These are phyloP conservation scores for Symbiodinium pilosum DNA, from an alignment of 73 alveolate species.

Conservation along the genomic window DNA sequence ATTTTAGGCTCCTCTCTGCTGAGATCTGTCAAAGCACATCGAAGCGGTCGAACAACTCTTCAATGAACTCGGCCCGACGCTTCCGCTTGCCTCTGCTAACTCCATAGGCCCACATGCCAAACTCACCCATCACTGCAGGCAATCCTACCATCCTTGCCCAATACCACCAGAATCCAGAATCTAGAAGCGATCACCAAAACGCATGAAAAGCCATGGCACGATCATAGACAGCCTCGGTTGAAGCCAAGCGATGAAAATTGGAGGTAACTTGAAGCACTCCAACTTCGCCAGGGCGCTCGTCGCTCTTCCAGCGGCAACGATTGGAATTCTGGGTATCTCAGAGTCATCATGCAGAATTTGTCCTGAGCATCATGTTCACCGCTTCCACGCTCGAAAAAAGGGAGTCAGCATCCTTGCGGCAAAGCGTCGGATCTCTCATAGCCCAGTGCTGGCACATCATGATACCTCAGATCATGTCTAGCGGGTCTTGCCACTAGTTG, in stretches of 20 bases:
- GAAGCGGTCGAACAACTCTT: conserved; percentile 41
- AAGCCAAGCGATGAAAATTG: no score
- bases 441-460: conserved; percentile 51
- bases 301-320: conserved; percentile 49
- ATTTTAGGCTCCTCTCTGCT: no score
- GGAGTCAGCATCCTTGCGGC: neutral
- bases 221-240: no score
- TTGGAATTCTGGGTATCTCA: conserved; percentile 61
- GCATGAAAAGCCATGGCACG: no score
- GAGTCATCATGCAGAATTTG: conserved; percentile 88
- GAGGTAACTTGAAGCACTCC: no score
- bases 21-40: conserved; percentile 24
- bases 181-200: no score
- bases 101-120: no score
- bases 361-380: neutral
- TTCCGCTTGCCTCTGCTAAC: conserved; percentile 14
- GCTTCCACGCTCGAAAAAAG: neutral
- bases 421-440: conserved; percentile 37
- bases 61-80: conserved; percentile 66
- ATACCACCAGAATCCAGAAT: no score
- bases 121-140: no score
- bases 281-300: neutral
- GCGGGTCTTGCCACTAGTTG: no score
- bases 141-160: no score
- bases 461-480: neutral